These are phyloP conservation scores for Chrysoporthe cubensis DNA, from an alignment of 2,329 filamentous ascomycete genomes.

Conservation along the genomic window DNA sequence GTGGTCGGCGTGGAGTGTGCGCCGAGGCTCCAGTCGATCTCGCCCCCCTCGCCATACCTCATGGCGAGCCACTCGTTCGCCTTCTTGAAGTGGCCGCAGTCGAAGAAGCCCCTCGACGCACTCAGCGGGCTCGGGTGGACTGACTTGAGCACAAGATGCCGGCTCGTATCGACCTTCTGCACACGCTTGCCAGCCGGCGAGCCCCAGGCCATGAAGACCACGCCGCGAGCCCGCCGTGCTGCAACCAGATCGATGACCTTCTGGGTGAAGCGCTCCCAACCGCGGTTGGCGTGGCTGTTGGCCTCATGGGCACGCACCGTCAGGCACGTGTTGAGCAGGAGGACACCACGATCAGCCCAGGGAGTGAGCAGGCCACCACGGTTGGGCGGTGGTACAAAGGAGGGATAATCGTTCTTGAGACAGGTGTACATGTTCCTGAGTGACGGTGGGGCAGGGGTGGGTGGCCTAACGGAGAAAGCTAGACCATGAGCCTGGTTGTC, in stretches of 20 bases:
- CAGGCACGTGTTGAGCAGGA: conserved; percentile 92
- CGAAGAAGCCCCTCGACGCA: conserved; percentile 79
- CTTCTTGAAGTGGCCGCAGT: conserved; percentile 79
- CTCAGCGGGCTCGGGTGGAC: conserved; percentile 95
- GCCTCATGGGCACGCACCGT: conserved; percentile 90
- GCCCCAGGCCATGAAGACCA: conserved; percentile 96
- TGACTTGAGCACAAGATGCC: conserved; percentile 81
- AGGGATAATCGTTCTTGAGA: conserved; percentile 85
- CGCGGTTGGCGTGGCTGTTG: conserved; percentile 81
- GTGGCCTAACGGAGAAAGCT: conserved; percentile 91
- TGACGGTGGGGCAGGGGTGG: conserved; percentile 85
- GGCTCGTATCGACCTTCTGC: conserved; percentile 69
- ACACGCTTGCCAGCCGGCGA: conserved; percentile 81
- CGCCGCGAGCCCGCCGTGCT: conserved; percentile 74
- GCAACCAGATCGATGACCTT: conserved; percentile 87
- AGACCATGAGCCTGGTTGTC: conserved; percentile 93
- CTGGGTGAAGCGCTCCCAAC: conserved; percentile 94
- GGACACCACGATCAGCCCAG: conserved; percentile 91
- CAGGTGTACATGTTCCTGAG: conserved; percentile 92
- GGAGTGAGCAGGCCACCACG: conserved; percentile 83
- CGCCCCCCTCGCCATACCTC: conserved; percentile 77
- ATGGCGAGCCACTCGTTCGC: conserved; percentile 82
- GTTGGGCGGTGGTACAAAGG: conserved; percentile 74
- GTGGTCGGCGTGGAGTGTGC: conserved; percentile 37
- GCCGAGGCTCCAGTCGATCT: conserved; percentile 80